Conservation (phyloP, 2,329 filamentous ascomycete species). For the Paecilomyces variotii region DNA sequence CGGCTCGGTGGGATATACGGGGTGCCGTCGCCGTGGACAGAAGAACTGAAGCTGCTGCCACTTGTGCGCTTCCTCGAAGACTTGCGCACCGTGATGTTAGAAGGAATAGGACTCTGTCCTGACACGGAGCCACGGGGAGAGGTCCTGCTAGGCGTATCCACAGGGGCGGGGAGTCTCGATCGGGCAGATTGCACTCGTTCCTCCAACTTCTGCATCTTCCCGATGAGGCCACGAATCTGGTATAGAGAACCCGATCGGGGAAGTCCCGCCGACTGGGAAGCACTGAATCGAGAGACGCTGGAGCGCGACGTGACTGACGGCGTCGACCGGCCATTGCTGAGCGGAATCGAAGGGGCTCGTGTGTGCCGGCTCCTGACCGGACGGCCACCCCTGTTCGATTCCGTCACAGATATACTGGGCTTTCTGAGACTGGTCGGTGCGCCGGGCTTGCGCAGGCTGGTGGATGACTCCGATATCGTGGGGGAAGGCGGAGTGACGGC, state of each 20-base stretch:
- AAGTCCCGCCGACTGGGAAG: slow-evolving; percentile 27
- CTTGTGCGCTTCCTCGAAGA: slow-evolving; percentile 34
- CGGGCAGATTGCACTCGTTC: slow-evolving; percentile 84
- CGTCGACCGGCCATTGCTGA: slow-evolving; percentile 38
- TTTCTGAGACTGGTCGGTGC: slow-evolving; percentile 39
- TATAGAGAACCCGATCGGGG: slow-evolving; percentile 67
- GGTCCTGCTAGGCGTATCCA: slow-evolving; percentile 65
- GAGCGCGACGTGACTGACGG: slow-evolving; percentile 36
- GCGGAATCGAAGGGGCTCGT: slow-evolving; percentile 53
- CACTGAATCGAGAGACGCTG: slow-evolving; percentile 18
- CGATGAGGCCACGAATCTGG: slow-evolving; percentile 88
- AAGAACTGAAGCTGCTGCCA: slow-evolving; percentile 35
- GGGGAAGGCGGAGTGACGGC: slow-evolving; percentile 83
- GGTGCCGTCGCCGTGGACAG: slow-evolving; percentile 28
- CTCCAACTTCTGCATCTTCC: slow-evolving; percentile 94
- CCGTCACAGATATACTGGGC: slow-evolving; percentile 38
- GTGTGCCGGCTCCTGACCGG: slow-evolving; percentile 44
- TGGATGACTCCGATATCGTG: slow-evolving; percentile 79
- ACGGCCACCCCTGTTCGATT: slow-evolving; percentile 46
- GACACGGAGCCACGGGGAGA: slow-evolving; percentile 60
- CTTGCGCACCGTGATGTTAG: slow-evolving; percentile 48
- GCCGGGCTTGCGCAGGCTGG: slow-evolving; percentile 47
- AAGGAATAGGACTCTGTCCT: slow-evolving; percentile 43
- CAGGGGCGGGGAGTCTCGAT: slow-evolving; percentile 81
- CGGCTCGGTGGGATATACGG: slow-evolving; percentile 27